Conservation (phyloP, 2,329 filamentous ascomycete species). For the Nothopassalora personata region DNA sequence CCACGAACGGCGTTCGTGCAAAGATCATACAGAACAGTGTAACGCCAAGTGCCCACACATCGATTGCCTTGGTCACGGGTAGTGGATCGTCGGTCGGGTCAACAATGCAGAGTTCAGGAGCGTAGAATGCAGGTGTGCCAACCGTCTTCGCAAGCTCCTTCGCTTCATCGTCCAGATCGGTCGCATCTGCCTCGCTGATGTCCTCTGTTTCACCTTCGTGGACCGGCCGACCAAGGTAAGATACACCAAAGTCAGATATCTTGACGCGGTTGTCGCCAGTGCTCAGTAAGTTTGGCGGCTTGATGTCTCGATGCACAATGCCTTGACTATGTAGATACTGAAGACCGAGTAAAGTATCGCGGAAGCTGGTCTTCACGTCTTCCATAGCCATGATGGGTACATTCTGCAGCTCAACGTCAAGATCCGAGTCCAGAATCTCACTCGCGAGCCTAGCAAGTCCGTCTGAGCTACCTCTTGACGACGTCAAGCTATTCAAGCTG, state of each 20-base stretch:
- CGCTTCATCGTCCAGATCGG: constrained; percentile 77
- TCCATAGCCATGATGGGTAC: constrained; percentile 88
- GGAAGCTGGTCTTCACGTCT: constrained; percentile 76
- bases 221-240: constrained; percentile 86
- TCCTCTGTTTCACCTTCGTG: constrained; percentile 60
- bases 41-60: constrained; percentile 94
- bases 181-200: constrained; percentile 68
- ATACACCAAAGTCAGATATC: constrained; percentile 98
- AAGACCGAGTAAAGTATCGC: constrained; percentile 85
- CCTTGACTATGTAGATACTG: constrained; percentile 69
- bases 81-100: constrained; percentile 62
- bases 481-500: constrained; percentile 61
- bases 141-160: constrained; percentile 97
- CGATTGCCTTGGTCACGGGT: constrained; percentile 85
- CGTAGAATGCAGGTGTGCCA: constrained; percentile 94
- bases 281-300: constrained; percentile 77
- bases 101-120: constrained; percentile 90
- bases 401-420: constrained; percentile 84
- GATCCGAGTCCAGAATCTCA: constrained; percentile 53
- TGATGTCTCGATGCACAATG: constrained; percentile 50
- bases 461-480: constrained; percentile 31
- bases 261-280: constrained; percentile 82
- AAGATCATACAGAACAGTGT: constrained; percentile 94
- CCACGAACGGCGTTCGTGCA: constrained; percentile 87
- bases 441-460: constrained; percentile 40